These are phyloP conservation scores for Russula olivacea DNA, from an alignment of 768 basidiomycete species.

Conservation along the genomic window DNA sequence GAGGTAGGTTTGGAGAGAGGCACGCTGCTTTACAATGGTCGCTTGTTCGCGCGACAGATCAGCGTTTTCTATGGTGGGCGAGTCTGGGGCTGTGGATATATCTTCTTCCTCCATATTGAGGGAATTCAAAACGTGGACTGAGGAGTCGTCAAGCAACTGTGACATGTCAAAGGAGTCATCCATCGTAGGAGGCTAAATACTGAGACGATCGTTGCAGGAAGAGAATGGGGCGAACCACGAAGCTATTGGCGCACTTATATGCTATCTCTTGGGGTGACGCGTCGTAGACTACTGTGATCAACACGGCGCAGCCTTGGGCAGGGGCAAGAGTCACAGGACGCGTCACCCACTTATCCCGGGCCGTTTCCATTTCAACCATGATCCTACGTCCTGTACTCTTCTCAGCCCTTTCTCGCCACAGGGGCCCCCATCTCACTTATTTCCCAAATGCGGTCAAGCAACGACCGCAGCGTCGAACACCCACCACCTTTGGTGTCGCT, in stretches of 20 bases:
- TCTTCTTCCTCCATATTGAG: constrained; percentile 52
- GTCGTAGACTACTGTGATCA: constrained; percentile 6
- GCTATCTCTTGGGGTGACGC: constrained; percentile 20
- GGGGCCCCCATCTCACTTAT: neutral
- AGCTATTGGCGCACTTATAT: constrained; percentile 14
- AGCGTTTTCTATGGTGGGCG: constrained; percentile 34
- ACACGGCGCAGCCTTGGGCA: too few relatives aligned
- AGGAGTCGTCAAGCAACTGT: constrained; percentile 8
- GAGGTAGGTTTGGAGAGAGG: constrained; percentile 59
- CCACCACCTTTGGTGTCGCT: constrained; percentile 12
- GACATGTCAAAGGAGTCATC: constrained; percentile 11
- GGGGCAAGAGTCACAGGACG: too few relatives aligned
- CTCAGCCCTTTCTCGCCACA: constrained; percentile 7
- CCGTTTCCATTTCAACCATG: neutral
- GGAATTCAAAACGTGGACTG: constrained; percentile 18
- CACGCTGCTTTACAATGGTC: constrained; percentile 51
- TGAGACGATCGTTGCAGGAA: constrained; percentile 15
- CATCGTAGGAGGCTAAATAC: constrained; percentile 19
- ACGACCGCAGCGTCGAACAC: neutral
- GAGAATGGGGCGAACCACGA: constrained; percentile 24
- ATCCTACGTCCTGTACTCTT: constrained; percentile 10
- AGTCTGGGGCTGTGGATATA: constrained; percentile 37
- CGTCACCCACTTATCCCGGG: constrained; percentile 6
- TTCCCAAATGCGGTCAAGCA: neutral
- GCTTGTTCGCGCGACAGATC: constrained; percentile 28